Base-by-base conservation (phyloP, 768 basidiomycete genomes). In the Tephrocybe sp. region DNA sequence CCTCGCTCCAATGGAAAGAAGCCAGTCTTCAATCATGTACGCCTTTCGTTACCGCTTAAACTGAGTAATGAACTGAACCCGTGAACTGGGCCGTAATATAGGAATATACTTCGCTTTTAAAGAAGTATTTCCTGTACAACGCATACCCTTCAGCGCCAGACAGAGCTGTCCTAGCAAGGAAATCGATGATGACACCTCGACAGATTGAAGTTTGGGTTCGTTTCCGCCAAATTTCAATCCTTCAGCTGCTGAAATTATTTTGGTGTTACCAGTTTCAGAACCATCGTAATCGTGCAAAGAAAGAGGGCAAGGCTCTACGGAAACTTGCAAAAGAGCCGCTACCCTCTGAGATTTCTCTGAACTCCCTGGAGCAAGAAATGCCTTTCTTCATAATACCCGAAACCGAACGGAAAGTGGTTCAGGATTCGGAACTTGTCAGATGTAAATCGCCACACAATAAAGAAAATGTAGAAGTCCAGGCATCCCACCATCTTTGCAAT, bases 131-230 rank as follows among this genome's bases (percentile, higher is more conserved):
- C 29, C 58, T 70, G 7, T 59, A 67, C 12, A 77, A 80, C 49
- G 69, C 75, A 0, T 80, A 76, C 25, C 80, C 80, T 0, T 71
- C 72, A 0, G 60, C 61, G 0, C 60, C 63, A 0, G 79, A 82
- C 44, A 71, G 72, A 0, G 42, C 31, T 0, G 43, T 64, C 0
- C 60, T 82, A 0, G 80, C 80, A 0, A 48, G 62, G 16, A 74
- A 75, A 41, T 69, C 75, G 0, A 55, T 58, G 25, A 80, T 81
- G 78, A 59, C 70, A 0, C 58, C 57, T 0, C 53, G 72, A 1
- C 79, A 82, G 50, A 78, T 82, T 4, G 75, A 78, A 57, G 75
- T 80, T 43, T 82, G 80, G 80, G 79, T 80, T 52, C 1, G 69
- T 37, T 13, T n/a, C 4, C 2, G 13, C 16, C 11, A 12, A 22